Base-by-base conservation (phyloP, 495 filamentous ascomycete species). In the Daldinia loculata region DNA sequence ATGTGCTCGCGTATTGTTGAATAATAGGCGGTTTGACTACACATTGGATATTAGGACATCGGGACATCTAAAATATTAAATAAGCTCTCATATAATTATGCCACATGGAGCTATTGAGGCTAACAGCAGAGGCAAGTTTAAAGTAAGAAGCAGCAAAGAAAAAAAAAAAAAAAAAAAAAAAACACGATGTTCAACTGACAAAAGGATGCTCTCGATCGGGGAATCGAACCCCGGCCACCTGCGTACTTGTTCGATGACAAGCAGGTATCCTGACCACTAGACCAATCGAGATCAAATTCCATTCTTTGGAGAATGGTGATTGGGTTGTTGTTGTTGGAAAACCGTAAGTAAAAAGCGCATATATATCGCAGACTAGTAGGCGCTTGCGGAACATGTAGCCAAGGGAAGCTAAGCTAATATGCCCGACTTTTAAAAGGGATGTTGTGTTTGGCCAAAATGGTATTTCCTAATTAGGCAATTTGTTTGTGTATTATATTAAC, bases 171-270 rank as follows among this genome's bases (percentile, higher is more conserved):
- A 7, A 26, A 63, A 22, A 36, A 64, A 53, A 56, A 0, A n/a
- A 24, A 48, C 41, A n/a, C 19, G 9, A 26, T 26, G 0, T 51
- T 51, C 8, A 53, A 30, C 27, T 53, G 11, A 34, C 39, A 67
- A 69, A 57, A 67, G 63, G 15, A 59, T 38, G 43, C 77, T 79
- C 78, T 78, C 76, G 72, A 77, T 77, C 74, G 77, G 77, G 78
- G 78, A 79, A 80, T 80, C 75, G 78, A 80, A 80, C 78, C 78
- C 78, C 78, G 77, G 75, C 74, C 77, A 78, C 77, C 72, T 74
- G 78, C 78, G 78, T 45, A 62, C 58, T 67, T 71, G 68, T 62
- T 14, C 22, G 2, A 63, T 78, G 75, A 77, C 75, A 79, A 75
- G 77, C 75, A 74, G 72, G 77, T 78, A 78, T 79, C 76, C 78